Base-by-base conservation (phyloP, 495 filamentous ascomycete genomes). In the Podospora didyma region DNA sequence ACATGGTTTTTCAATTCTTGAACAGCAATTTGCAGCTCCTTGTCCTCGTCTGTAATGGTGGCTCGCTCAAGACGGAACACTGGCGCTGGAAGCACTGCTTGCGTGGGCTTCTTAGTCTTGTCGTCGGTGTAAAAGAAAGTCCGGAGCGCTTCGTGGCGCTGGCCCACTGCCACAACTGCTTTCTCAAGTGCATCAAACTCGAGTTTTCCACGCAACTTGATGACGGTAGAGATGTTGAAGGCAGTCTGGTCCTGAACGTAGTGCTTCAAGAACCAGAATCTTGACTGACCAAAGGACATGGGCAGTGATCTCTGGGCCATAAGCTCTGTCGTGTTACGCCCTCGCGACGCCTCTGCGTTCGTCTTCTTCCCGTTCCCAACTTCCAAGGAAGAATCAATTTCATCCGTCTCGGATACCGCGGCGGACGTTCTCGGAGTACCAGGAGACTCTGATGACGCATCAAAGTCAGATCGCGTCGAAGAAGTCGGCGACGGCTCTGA, bases 231-330 rank as follows among this genome's bases (percentile, higher is more conserved):
- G 7, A 74, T 44, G 59, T 80, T 79, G 51, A 71, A 63, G 16
- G 62, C 56, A 3, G 68, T 65, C 37, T 61, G 62, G 53, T 78
- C 71, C 2, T 67, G 56, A 5, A 74, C 46, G n/a, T 70, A 62
- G 46, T 51, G 56, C 57, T 51, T 56, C 53, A 69, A 46, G 53
- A 81, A 80, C 76, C 77, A 81, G 53, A 82, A 73, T 2, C 78
- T 64, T 0, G 73, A 74, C 53, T 81, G 77, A 3, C 56, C 69
- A 28, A 69, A 68, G 9, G 62, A 63, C 3, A 73, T 51, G 2
- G 53, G 60, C 52, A 16, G 3, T 41, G 39, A 16, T 42, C 39
- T 14, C 39, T 42, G 39, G 39, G 39, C 0, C 14, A 17, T 14
- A 16, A 14, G 39, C 1, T n/a, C n/a, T n/a, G n/a, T n/a, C n/a